These are phyloP conservation scores for Jacaranda mimosifolia DNA, from an alignment of 257 asterid species.

Conservation along the genomic window DNA sequence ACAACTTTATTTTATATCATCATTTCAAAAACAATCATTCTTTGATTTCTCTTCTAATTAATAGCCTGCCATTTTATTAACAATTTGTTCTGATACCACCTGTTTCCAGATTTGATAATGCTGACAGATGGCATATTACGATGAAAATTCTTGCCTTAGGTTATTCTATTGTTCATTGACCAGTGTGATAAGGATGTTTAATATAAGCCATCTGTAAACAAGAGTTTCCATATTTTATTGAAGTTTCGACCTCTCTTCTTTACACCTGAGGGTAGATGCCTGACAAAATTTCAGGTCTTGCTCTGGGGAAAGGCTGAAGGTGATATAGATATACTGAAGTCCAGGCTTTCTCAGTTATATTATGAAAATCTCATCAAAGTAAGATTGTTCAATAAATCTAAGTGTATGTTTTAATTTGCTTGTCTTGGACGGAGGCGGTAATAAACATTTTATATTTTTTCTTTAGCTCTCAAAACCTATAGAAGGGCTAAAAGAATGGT, in stretches of 20 bases:
- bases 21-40: background rate
- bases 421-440: slow-evolving; percentile 19
- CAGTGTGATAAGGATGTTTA: slow-evolving; percentile 6
- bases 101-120: slow-evolving; percentile 2
- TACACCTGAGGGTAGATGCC: background rate
- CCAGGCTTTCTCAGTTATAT: slow-evolving; percentile 79
- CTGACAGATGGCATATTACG: background rate
- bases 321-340: slow-evolving; percentile 73
- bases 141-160: slow-evolving; percentile 11
- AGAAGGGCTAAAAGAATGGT: slow-evolving; percentile 92
- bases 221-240: background rate
- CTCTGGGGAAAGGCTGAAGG: slow-evolving; percentile 63
- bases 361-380: slow-evolving; percentile 74
- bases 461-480: slow-evolving; percentile 67
- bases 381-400: slow-evolving; percentile 32
- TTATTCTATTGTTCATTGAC: slow-evolving; percentile 7
- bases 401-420: slow-evolving; percentile 19
- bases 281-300: slow-evolving; percentile 60
- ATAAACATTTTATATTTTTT: slow-evolving; percentile 24
- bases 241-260: slow-evolving; percentile 25
- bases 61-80: background rate
- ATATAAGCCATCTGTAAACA: background rate
- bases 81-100: background rate
- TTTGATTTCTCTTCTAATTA: background rate
- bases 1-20: background rate